A percentile compares a stretch with the other conserved stretches of the same genome.
These are phyloP conservation scores for Chlorella sorokiniana DNA, from an alignment of 139 green algal genomes.

Conservation along the genomic window DNA sequence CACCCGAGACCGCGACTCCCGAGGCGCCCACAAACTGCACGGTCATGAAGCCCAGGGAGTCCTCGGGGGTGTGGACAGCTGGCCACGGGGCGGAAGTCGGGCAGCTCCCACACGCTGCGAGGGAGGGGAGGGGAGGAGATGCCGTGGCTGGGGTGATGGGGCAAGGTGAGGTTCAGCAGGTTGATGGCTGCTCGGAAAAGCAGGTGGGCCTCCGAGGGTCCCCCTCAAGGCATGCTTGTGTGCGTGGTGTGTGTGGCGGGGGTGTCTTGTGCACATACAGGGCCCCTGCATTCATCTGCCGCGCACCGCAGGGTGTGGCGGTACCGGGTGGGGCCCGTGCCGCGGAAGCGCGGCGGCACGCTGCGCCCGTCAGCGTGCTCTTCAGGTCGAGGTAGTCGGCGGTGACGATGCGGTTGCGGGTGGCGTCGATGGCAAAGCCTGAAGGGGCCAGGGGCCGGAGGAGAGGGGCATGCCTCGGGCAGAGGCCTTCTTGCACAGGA, in stretches of 20 bases:
- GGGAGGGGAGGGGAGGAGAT: no score
- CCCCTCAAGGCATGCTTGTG: no score
- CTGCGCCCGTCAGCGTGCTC: neutral
- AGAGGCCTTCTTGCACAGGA: no score
- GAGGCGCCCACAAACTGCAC: neutral
- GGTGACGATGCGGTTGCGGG: neutral
- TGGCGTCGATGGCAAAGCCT: conserved; percentile 4
- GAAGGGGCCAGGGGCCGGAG: neutral
- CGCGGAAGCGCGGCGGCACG: neutral
- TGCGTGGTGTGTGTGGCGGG: no score
- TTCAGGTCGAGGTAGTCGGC: conserved; percentile 3
- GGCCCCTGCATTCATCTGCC: no score
- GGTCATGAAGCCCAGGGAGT: conserved; percentile 14
- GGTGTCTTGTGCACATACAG: no score
- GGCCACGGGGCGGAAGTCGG: no score
- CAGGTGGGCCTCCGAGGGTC: no score
- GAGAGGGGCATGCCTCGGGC: neutral
- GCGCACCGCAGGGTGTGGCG: conserved; percentile 1
- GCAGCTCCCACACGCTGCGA: conserved; percentile 13
- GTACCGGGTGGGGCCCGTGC: neutral
- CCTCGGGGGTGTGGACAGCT: no score
- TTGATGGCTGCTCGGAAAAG: no score
- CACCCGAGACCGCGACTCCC: neutral
- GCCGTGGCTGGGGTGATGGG: no score
- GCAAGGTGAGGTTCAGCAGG: no score